Percentiles rank a stretch among this genome's conserved stretches.
Evolutionary conservation across 805 yeast species (phyloP).

Genomic region (Tetrapisispora namnaoensis): DNA sequence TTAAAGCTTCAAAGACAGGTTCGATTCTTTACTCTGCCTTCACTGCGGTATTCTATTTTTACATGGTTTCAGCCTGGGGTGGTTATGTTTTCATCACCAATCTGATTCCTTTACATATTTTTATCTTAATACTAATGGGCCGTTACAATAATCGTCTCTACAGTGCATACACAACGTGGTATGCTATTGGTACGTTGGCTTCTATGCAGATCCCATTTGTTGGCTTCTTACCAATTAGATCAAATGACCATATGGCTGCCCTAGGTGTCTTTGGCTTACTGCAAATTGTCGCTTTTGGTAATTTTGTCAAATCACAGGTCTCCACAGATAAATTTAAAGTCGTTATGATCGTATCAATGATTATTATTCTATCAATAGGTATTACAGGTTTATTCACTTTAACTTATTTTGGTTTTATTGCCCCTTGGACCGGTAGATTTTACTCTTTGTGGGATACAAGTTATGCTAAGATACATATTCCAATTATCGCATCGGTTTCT

Average conservation of each 20-base stretch:
- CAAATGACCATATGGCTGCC: slow-evolving; percentile 97
- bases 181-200: slow-evolving; percentile 91
- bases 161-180: slow-evolving; percentile 94
- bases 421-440: slow-evolving; percentile 99
- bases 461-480: slow-evolving; percentile 96
- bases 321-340: slow-evolving; percentile 64
- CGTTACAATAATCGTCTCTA: slow-evolving; percentile 76
- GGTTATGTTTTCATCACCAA: slow-evolving; percentile 98
- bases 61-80: slow-evolving; percentile 99
- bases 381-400: slow-evolving; percentile 62
- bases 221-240: slow-evolving; percentile 91
- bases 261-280: slow-evolving; percentile 93
- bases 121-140: slow-evolving; percentile 87
- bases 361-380: slow-evolving; percentile 50
- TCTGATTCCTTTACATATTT: slow-evolving; percentile 90
- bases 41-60: slow-evolving; percentile 84
- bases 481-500: slow-evolving; percentile 95
- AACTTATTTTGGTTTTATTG: slow-evolving; percentile 86
- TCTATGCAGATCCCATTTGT: slow-evolving; percentile 99
- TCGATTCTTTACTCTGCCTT: slow-evolving; percentile 74
- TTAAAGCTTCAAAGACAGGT: slow-evolving; percentile 85
- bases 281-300: slow-evolving; percentile 82
- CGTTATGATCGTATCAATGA: slow-evolving; percentile 51
- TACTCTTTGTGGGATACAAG: slow-evolving; percentile 97
- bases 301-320: slow-evolving; percentile 65